Evolutionary conservation across 2,329 filamentous ascomycete genomes (phyloP).

Genomic region (Paraconiothyrium sp.): DNA sequence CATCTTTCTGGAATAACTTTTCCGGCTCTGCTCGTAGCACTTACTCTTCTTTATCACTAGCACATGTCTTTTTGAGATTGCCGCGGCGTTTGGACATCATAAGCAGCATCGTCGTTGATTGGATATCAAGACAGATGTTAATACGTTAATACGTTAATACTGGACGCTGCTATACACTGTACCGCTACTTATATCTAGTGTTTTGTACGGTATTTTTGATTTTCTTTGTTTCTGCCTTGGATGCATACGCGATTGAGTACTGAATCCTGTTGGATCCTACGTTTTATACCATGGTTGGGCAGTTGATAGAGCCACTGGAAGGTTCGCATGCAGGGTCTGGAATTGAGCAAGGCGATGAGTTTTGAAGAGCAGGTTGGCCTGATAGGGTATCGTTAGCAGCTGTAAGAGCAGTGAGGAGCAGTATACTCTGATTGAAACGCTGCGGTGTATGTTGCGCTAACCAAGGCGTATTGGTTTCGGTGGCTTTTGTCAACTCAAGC

Average conservation of each 20-base stretch:
- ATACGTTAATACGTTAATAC: not conserved
- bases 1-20: not conserved
- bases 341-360: not conserved
- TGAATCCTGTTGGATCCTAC: not conserved
- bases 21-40: not conserved
- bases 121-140: constrained; percentile 3
- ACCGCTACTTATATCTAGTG: constrained; percentile 7
- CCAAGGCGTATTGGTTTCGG: no score
- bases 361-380: not conserved
- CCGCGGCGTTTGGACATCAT: constrained; percentile 15
- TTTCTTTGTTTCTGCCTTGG: not conserved
- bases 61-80: constrained; percentile 1
- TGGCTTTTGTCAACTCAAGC: no score
- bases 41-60: not conserved
- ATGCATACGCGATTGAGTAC: constrained; percentile 1
- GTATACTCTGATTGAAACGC: not conserved
- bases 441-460: not conserved
- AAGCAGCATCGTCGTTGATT: not conserved
- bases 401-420: not conserved
- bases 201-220: constrained; percentile 1
- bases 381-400: no score
- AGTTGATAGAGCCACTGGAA: not conserved
- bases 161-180: constrained; percentile 6
- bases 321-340: not conserved
- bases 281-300: constrained; percentile 13